These are phyloP conservation scores for Diplogelasinospora grovesii DNA, from an alignment of 495 filamentous ascomycete genomes.

Conservation along the genomic window DNA sequence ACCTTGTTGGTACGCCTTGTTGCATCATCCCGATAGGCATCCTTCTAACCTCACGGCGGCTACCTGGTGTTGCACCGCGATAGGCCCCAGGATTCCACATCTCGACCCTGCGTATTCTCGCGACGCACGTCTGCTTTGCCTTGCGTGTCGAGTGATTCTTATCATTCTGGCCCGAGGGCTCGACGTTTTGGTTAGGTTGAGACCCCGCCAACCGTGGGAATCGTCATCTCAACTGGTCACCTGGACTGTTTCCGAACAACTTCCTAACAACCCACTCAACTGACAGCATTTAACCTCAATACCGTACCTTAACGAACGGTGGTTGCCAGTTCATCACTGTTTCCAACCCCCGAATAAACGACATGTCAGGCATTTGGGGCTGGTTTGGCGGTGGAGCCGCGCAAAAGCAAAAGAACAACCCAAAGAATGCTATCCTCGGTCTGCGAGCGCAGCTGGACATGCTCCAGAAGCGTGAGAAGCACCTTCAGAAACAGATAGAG, in stretches of 20 bases:
- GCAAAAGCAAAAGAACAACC: constrained; percentile 82
- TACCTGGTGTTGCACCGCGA: neutral
- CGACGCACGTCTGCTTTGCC: neutral
- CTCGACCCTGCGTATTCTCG: too few relatives aligned
- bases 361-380: constrained; percentile 64
- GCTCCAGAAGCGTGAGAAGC: constrained; percentile 93
- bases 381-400: constrained; percentile 78
- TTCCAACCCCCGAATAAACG: constrained; percentile 10
- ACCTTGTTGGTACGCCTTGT: constrained; percentile 9
- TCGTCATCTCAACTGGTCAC: constrained; percentile 28
- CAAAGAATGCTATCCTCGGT: constrained; percentile 92
- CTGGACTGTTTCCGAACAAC: constrained; percentile 8
- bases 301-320: neutral
- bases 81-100: too few relatives aligned
- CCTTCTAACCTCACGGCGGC: constrained; percentile 8
- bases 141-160: too few relatives aligned
- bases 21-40: constrained; percentile 27
- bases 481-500: constrained; percentile 82
- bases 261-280: too few relatives aligned
- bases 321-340: neutral
- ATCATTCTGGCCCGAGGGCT: too few relatives aligned
- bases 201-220: constrained; percentile 23
- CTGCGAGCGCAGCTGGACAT: constrained; percentile 88
- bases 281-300: too few relatives aligned
- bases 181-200: constrained; percentile 14